Evolutionary conservation across 768 basidiomycete genomes (phyloP).

Genomic region (Leccinum incarnatum): DNA sequence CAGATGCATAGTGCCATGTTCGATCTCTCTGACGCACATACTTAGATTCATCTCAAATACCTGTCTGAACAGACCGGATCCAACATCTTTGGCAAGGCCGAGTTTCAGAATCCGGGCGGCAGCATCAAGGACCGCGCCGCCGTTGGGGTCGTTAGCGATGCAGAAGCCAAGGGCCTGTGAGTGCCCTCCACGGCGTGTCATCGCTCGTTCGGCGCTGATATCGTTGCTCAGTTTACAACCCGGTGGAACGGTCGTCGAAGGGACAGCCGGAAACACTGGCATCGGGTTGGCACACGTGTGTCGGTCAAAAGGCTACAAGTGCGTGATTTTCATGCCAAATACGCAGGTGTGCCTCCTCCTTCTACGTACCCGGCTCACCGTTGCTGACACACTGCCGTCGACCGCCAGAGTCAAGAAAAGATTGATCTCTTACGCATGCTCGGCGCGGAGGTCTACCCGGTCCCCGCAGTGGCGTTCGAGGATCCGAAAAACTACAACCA

Average conservation of each 20-base stretch:
- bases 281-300: slow-evolving; percentile 96
- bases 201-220: background rate
- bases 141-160: slow-evolving; percentile 80
- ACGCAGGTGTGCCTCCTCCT: slow-evolving; percentile 58
- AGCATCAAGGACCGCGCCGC: slow-evolving; percentile 98
- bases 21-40: background rate
- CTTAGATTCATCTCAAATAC: slow-evolving; percentile 75
- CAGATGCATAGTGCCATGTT: background rate
- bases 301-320: slow-evolving; percentile 88
- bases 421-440: slow-evolving; percentile 97
- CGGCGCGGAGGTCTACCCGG: slow-evolving; percentile 94
- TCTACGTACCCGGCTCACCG: no score
- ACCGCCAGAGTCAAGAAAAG: slow-evolving; percentile 87
- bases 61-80: slow-evolving; percentile 83
- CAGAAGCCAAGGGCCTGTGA: slow-evolving; percentile 79
- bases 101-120: slow-evolving; percentile 98
- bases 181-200: slow-evolving; percentile 25
- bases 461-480: slow-evolving; percentile 95
- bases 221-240: slow-evolving; percentile 65
- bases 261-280: slow-evolving; percentile 97
- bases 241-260: slow-evolving; percentile 97
- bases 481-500: slow-evolving; percentile 97
- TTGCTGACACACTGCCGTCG: background rate
- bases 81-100: slow-evolving; percentile 91
- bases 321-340: slow-evolving; percentile 99